Conservation (phyloP, 1,284 basidiomycete genomes). For the Cryptococcus depauperatus region DNA sequence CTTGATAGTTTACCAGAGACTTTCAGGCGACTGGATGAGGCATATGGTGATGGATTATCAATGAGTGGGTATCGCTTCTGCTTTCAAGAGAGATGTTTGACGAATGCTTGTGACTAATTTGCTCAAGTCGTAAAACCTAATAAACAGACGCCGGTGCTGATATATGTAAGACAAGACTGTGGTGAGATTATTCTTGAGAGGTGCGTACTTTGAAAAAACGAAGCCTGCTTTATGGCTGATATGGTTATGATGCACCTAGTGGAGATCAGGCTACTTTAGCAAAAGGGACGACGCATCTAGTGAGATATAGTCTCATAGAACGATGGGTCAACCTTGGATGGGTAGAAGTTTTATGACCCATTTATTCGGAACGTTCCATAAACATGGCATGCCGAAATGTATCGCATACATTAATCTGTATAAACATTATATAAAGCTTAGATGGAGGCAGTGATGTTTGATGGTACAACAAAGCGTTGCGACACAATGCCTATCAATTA, state of each 20-base stretch:
- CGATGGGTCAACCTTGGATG: slow-evolving; percentile 41
- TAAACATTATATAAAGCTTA: too few species aligned
- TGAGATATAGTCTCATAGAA: slow-evolving; percentile 41
- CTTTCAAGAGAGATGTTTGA: neutral
- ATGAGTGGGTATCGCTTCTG: slow-evolving; percentile 56
- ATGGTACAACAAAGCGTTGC: too few species aligned
- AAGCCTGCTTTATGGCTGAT: neutral
- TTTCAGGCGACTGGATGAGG: slow-evolving; percentile 66
- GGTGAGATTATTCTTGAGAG: slow-evolving; percentile 62
- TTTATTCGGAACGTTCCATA: too few species aligned
- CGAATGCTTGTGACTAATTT: too few species aligned
- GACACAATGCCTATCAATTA: too few species aligned
- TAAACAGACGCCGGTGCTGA: slow-evolving; percentile 64
- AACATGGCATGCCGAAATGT: too few species aligned
- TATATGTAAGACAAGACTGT: slow-evolving; percentile 63
- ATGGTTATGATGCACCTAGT: too few species aligned
- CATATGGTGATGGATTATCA: slow-evolving; percentile 53
- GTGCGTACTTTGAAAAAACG: slow-evolving; percentile 46
- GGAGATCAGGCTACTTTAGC: slow-evolving; percentile 37
- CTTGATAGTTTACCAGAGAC: slow-evolving; percentile 67
- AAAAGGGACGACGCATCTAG: slow-evolving; percentile 42
- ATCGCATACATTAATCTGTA: too few species aligned
- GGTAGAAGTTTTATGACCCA: slow-evolving; percentile 37
- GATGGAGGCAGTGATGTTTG: too few species aligned
- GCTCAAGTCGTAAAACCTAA: slow-evolving; percentile 66